A percentile compares a stretch with the other conserved stretches of the same genome.
Conservation (phyloP, 2,329 filamentous ascomycete genomes). For the Trematosphaeria pertusa region DNA sequence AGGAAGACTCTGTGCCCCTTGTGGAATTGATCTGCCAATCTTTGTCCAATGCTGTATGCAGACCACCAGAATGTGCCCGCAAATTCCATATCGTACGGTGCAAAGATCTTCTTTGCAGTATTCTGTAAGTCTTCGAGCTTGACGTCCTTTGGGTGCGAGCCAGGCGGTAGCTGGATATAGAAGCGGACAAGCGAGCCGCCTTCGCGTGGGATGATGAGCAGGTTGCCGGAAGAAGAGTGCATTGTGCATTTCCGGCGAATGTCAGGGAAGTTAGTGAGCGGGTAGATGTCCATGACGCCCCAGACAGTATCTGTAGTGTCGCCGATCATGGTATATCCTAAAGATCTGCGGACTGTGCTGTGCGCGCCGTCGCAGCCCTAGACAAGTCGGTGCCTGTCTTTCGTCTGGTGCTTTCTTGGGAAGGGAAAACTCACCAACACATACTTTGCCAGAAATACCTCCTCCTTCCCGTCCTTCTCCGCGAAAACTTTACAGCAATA, state of each 20-base stretch:
- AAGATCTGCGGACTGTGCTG: conserved; percentile 58
- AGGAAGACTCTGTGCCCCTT: conserved; percentile 71
- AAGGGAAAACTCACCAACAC: conserved; percentile 37
- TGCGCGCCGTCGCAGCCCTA: conserved; percentile 62
- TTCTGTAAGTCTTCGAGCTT: conserved; percentile 61
- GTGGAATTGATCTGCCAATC: conserved; percentile 73
- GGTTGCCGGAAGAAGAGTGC: conserved; percentile 54
- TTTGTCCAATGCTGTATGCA: conserved; percentile 73
- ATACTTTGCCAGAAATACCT: conserved; percentile 47
- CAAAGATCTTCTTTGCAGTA: conserved; percentile 60
- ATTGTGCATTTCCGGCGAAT: conserved; percentile 59
- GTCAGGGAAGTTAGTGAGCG: conserved; percentile 58
- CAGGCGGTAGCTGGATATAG: conserved; percentile 65
- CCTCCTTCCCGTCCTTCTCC: conserved; percentile 36
- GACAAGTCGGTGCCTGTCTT: conserved; percentile 31
- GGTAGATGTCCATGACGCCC: conserved; percentile 64
- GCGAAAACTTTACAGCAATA: conserved; percentile 43
- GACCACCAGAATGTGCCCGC: conserved; percentile 73
- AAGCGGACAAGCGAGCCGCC: conserved; percentile 65
- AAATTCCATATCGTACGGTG: conserved; percentile 62
- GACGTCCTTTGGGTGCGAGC: conserved; percentile 60
- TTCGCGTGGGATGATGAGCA: conserved; percentile 62
- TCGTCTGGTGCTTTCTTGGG: too few species aligned
- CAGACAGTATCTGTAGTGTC: conserved; percentile 64
- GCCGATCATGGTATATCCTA: conserved; percentile 65